Conservation (phyloP, 2,329 filamentous ascomycete species). For the Arachnopeziza araneosa region DNA sequence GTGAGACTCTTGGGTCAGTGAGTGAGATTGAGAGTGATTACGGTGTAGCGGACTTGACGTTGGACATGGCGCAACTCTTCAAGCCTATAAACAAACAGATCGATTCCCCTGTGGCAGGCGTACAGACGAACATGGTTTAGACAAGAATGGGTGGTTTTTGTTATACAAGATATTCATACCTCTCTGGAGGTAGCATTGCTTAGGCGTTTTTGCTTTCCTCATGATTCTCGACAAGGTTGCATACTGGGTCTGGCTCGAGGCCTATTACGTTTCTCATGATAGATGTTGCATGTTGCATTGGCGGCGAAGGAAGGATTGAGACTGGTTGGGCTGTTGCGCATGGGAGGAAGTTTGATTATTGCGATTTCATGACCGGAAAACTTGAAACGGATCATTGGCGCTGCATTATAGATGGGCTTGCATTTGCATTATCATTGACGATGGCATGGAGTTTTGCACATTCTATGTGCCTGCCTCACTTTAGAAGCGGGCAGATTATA, state of each 20-base stretch:
- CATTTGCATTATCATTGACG: not conserved
- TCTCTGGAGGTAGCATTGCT: slow-evolving; percentile 20
- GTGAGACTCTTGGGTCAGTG: slow-evolving; percentile 63
- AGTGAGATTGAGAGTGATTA: slow-evolving; percentile 64
- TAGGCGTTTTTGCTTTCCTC: slow-evolving; percentile 14
- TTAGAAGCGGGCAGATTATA: not conserved
- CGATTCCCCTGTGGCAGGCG: slow-evolving; percentile 32
- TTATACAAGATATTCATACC: slow-evolving; percentile 17
- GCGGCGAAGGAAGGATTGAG: slow-evolving; percentile 2
- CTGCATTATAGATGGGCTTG: not conserved
- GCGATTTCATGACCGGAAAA: not conserved
- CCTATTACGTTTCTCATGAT: slow-evolving; percentile 1
- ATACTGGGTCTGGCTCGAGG: not conserved
- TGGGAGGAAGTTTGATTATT: not conserved
- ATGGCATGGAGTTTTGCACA: not conserved
- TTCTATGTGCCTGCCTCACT: not conserved
- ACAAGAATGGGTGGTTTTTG: slow-evolving; percentile 11
- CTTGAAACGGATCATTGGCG: not conserved
- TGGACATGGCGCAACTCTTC: slow-evolving; percentile 69
- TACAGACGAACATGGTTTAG: slow-evolving; percentile 27
- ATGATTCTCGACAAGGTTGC: not conserved
- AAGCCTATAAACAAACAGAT: slow-evolving; percentile 47
- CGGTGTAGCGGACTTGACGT: slow-evolving; percentile 55
- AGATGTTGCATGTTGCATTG: slow-evolving; percentile 5
- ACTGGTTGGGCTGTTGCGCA: not conserved